phyloP scores from a whole-genome alignment of 805 yeast species.

The Saccharomycopsis malanga region DNA sequence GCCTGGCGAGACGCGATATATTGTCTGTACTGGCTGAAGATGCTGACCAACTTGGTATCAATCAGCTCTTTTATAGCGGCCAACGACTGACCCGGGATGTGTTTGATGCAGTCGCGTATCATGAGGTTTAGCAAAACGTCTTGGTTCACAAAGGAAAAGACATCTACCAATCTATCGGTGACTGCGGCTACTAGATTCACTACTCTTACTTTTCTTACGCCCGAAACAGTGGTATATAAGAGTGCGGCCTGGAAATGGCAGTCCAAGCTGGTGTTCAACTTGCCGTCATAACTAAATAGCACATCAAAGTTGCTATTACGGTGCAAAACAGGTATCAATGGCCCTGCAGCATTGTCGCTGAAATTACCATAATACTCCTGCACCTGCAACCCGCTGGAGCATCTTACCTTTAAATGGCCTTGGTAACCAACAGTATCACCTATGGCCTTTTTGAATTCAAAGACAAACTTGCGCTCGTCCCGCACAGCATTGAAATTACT shows the following conservation, averaged over 20 bases:
- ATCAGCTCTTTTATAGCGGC: conserved; percentile 46
- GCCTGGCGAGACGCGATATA: conserved; percentile 36
- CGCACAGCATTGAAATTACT: conserved; percentile 57
- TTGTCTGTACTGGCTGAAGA: conserved; percentile 51
- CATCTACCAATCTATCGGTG: conserved; percentile 62
- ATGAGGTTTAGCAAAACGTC: conserved; percentile 52
- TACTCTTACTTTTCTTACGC: conserved; percentile 80
- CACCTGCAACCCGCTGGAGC: conserved; percentile 82
- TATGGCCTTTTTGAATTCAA: conserved; percentile 51
- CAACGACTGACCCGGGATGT: conserved; percentile 37
- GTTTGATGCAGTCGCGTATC: conserved; percentile 40
- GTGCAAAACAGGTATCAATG: conserved; percentile 58
- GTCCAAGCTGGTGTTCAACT: conserved; percentile 60
- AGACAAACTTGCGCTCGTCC: conserved; percentile 61
- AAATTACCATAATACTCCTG: conserved; percentile 63
- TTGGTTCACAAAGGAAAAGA: conserved; percentile 75
- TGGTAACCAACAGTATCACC: conserved; percentile 59
- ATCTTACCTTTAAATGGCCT: conserved; percentile 76
- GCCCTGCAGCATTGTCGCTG: conserved; percentile 40
- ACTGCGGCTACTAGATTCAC: conserved; percentile 78
- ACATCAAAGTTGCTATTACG: conserved; percentile 63
- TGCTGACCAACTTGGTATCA: conserved; percentile 44
- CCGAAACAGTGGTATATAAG: conserved; percentile 71
- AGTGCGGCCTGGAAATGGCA: conserved; percentile 89
- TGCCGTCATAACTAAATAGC: conserved; percentile 70